Base-by-base conservation (phyloP, 176 grass and related monocot genomes). In the Lolium perenne region DNA sequence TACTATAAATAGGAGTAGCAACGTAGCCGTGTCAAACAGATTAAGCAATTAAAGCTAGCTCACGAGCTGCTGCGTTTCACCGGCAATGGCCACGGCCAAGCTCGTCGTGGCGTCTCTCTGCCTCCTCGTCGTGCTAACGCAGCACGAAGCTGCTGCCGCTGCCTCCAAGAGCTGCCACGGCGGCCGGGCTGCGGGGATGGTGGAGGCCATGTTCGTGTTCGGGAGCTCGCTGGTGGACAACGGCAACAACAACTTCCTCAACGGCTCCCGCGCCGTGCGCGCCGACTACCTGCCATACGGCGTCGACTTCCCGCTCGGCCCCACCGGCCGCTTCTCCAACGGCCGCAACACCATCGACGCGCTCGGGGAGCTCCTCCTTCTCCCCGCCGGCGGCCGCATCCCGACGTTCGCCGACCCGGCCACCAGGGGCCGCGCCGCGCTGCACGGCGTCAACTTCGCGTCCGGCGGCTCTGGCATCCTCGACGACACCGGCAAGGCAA, bases 221-320 rank as follows among this genome's bases (percentile, higher is more conserved):
- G 92, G 92, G 73, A 94, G 92, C 84, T 94, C 92, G 49, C 47
- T 91, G 81, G 89, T 94, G 77, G 92, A 94, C 87, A 94, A 87
- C 77, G 92, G 92, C 57, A 94, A 94, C 87, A 94, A 94, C 77
- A 94, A 94, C 87, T 87, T 87, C 81, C 61, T 94, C 43, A 85
- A 77, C 40, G 76, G 70, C 77, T 85, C 92, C 16, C 71, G 72
- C 61, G 58, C n/a, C 21, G 92, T 88, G 81, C 84, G 92, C 72
- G 92, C 92, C 9, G 84, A 94, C 87, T 94, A 91, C 89, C 41
- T 75, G 48, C 92, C 92, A 22, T 94, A 94, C 81, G 92, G 92
- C 81, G 88, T 94, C 29, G 92, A 94, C 82, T 94, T 89, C 89
- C 92, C 92, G 12, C 84, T 89, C 41, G 92, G 92, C 4, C 81